These are phyloP conservation scores for Oryza meridionalis DNA, from an alignment of 176 grass and related monocot genomes.

Conservation along the genomic window DNA sequence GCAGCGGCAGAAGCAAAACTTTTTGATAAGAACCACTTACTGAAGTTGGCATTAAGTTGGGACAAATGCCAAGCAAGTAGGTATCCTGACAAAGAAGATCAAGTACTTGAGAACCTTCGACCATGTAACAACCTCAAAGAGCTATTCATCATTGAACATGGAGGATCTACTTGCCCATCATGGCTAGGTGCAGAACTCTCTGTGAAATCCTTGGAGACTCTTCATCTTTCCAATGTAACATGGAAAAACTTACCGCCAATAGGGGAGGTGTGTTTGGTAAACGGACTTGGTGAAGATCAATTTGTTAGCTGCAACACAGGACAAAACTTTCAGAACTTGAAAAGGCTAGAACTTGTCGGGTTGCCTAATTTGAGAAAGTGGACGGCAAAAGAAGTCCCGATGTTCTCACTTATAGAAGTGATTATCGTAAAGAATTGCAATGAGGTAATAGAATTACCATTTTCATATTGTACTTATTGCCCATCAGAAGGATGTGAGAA, in stretches of 20 bases:
- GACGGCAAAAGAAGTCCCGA: no score
- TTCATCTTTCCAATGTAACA: background rate
- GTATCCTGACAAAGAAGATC: accelerated
- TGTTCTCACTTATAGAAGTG: background rate
- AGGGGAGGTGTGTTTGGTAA: background rate
- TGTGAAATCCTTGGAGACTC: background rate
- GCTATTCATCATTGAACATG: no score
- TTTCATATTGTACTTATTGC: background rate
- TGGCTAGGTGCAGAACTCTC: background rate
- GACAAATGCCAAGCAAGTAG: accelerated
- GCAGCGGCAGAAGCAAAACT: background rate
- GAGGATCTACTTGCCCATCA: background rate
- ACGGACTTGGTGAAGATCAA: no score
- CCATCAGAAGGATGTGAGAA: background rate
- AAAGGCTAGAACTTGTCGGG: background rate
- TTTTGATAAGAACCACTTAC: background rate
- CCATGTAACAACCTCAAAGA: background rate
- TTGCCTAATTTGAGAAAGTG: background rate
- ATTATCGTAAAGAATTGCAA: background rate
- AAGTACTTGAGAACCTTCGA: background rate
- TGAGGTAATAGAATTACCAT: background rate
- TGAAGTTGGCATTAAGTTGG: background rate
- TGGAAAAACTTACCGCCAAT: background rate
- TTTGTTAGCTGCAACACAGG: background rate
- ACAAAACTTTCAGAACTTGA: background rate